These are phyloP conservation scores for Tricholoma sp. DNA, from an alignment of 768 basidiomycete species.

Conservation along the genomic window DNA sequence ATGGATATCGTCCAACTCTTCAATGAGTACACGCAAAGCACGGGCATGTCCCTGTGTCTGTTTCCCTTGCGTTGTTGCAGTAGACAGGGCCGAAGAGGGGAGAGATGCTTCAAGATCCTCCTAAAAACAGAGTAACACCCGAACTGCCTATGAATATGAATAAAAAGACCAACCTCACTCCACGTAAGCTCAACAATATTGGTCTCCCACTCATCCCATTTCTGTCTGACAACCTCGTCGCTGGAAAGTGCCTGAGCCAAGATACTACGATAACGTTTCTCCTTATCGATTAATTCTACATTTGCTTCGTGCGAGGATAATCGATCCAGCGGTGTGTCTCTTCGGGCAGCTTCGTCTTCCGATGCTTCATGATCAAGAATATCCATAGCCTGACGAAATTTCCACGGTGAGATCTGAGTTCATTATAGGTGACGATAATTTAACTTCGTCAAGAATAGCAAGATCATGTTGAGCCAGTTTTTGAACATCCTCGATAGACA, in stretches of 20 bases:
- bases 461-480: conserved; percentile 57
- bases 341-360: conserved; percentile 70
- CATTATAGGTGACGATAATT: neutral
- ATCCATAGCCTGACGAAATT: conserved; percentile 63
- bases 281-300: conserved; percentile 61
- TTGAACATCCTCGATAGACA: conserved; percentile 68
- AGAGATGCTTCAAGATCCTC: conserved; percentile 60
- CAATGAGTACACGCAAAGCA: conserved; percentile 66
- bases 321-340: conserved; percentile 43
- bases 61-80: conserved; percentile 33
- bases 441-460: conserved; percentile 70
- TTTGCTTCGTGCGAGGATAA: conserved; percentile 79
- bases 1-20: conserved; percentile 72
- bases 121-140: conserved; percentile 29
- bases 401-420: neutral
- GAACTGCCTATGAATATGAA: neutral
- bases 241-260: conserved; percentile 68
- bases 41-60: conserved; percentile 62
- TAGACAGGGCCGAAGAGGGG: conserved; percentile 53
- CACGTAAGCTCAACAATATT: conserved; percentile 65
- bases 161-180: conserved; percentile 44
- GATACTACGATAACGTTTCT: conserved; percentile 65
- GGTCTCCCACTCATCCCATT: conserved; percentile 88
- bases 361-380: conserved; percentile 88
- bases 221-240: conserved; percentile 69